Base-by-base conservation (phyloP, 106 monocot species). In the Platanthera zijinensis region DNA sequence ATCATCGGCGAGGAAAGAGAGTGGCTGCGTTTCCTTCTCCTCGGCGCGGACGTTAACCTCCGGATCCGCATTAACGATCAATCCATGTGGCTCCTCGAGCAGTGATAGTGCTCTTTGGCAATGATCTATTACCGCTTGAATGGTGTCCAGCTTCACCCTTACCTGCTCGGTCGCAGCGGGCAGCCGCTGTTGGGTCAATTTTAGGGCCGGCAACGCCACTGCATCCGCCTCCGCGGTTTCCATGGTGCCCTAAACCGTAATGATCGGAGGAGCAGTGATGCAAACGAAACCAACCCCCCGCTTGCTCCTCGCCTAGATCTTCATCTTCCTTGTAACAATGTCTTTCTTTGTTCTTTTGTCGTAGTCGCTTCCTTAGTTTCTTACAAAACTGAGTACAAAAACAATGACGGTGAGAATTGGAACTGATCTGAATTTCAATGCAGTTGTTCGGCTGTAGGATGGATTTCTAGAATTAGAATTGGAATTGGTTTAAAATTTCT, bases 41-140 rank as follows among this genome's bases (percentile, higher is more conserved):
- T 19, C 59, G 19, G 19, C 18, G 59, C 59, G 6, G 21, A 59
- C 7, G 59, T 59, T 19, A 59, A 59, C 59, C 5, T 76, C 67
- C 1, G 59, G n/a, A 6, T 59, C 59, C 59, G 17, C 59, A 19
- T 59, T 21, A 19, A 59, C 59, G 59, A 59, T 59, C 59, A 59
- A 59, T 9, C 21, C 59, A 8, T 32, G 32, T 32, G 77, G 48
- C 50, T 75, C 77, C 52, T 81, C 45, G 52, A 93, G 82, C 72
- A 81, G 51, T 15, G 88, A 82, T 13, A 93, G 84, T n/a, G 90
- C 78, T 56, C 74, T 62, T 76, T 76, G 83, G 86, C 87, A 88
- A 84, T 93, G 84, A 76, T 93, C 87, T 50, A 93, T 84, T 54
- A 90, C 84, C 57, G 72, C 71, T 74, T 84, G 82, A 22, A 93